Evolutionary conservation across 768 basidiomycete genomes (phyloP), one percentile per base, ranked within the genome.

Genomic region (Tulasnella sp.): DNA sequence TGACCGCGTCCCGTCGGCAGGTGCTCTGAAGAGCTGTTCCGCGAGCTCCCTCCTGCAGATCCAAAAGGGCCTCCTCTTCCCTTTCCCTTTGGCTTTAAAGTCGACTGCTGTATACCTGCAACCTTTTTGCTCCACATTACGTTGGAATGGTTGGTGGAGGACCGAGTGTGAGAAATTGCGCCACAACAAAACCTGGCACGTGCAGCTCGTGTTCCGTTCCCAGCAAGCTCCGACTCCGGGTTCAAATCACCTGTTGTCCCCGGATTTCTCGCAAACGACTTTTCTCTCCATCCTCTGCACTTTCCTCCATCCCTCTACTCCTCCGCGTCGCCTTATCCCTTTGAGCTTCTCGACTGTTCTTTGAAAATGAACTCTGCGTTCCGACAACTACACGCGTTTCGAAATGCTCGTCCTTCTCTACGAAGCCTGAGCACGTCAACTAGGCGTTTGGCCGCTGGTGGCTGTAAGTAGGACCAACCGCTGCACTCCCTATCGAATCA

Each of bases 111-210:
- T 18, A 21, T 34, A 4, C 76, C 76, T 2, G 46, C 21, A 10
- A 62, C 76, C 31, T 77, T 77, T 27, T 42, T 77, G 76, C 76
- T 77, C 31, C 39, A 77, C 76, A 77, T 77, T 14, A 40, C 44
- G 18, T 19, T n/a, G n/a, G 2, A 39, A 74, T 38, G 38, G 62
- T n/a, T n/a, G 62, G 62, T 34, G n/a, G 62, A 68, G 62, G 62
- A 31, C 2, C n/a, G 27, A 34, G 16, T 68, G 62, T 68, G 62
- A 34, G 62, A 68, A 68, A 3, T 68, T 1, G 62, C 62, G 62
- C 62, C 62, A 68, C 62, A 68, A 68, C 27, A 31, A 12, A 14
- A 68, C 27, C 62, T 68, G 62, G 62, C 62, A 68, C 62, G 62
- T 68, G 72, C 72, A 39, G 24, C 38, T 16, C 72, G 24, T 74